Percentiles rank a stretch among this genome's conserved stretches.
Conservation (phyloP, 176 grass and related monocot genomes). For the Cenchrus purpureus region DNA sequence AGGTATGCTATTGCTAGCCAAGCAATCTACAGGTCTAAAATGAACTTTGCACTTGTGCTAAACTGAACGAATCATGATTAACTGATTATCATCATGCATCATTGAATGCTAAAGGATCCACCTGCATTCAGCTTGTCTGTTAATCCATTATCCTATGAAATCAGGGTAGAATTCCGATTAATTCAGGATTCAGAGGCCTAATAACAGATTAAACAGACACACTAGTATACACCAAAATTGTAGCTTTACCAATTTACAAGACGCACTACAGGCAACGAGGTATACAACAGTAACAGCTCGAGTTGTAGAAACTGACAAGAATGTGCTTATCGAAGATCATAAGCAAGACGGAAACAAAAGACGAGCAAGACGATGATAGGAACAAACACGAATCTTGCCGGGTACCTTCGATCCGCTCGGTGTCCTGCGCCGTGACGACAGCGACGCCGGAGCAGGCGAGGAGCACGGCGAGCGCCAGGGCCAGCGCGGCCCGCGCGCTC, state of each 20-base stretch:
- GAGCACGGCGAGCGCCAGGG: slow-evolving; percentile 10
- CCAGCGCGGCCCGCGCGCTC: slow-evolving; percentile 5
- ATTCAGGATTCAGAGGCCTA: slow-evolving; percentile 18
- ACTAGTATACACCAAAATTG: neutral
- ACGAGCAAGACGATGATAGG: neutral
- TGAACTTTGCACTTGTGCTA: slow-evolving; percentile 1
- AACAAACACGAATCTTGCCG: neutral
- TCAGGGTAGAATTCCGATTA: neutral
- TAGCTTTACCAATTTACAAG: neutral
- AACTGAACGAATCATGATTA: neutral
- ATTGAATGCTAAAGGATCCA: neutral
- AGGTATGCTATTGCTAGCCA: slow-evolving; percentile 11
- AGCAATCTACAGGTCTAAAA: slow-evolving; percentile 17
- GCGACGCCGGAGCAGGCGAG: neutral
- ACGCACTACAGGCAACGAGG: neutral
- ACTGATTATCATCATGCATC: neutral
- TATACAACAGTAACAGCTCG: neutral
- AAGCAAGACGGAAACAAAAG: neutral
- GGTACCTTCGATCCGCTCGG: slow-evolving; percentile 38
- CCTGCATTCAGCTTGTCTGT: neutral
- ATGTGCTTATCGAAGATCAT: neutral
- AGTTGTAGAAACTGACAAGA: neutral
- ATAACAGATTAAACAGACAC: neutral
- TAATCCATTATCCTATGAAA: slow-evolving; percentile 4
- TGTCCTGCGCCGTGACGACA: slow-evolving; percentile 4